A percentile compares a stretch with the other conserved stretches of the same genome.
Evolutionary conservation across 2,329 filamentous ascomycete genomes (phyloP).

Genomic region (Talaromyces islandicus): DNA sequence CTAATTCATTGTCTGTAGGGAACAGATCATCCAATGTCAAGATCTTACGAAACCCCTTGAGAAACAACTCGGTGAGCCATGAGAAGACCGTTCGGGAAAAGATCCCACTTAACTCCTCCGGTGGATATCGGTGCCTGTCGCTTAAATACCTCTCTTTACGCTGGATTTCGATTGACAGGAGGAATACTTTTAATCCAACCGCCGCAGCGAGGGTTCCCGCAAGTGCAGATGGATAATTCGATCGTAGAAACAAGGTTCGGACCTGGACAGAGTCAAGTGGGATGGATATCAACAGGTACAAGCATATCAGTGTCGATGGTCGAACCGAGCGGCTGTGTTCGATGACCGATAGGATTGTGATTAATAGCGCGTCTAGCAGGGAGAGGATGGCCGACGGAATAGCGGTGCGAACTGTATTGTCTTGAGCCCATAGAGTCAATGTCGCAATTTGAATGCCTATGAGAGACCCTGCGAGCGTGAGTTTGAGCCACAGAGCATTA

Average conservation of each 20-base stretch:
- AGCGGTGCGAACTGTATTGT: constrained; percentile 15
- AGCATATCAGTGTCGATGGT: constrained; percentile 22
- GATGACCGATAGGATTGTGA: constrained; percentile 20
- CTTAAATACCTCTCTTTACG: constrained; percentile 16
- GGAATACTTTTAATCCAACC: not conserved
- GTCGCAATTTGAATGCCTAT: not conserved
- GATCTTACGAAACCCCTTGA: constrained; percentile 37
- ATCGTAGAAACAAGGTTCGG: constrained; percentile 32
- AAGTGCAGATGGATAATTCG: constrained; percentile 28
- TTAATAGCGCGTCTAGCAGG: not conserved
- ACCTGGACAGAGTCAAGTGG: constrained; percentile 35
- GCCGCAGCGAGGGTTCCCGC: constrained; percentile 26
- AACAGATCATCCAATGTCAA: constrained; percentile 37
- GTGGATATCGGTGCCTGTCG: constrained; percentile 18
- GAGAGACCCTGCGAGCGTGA: not conserved
- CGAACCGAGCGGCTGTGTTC: constrained; percentile 20
- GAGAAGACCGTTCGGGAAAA: constrained; percentile 40
- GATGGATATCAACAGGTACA: constrained; percentile 37
- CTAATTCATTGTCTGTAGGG: constrained; percentile 38
- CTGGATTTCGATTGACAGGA: constrained; percentile 15
- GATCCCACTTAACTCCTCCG: constrained; percentile 43
- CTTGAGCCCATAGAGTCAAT: not conserved
- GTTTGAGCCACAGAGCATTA: constrained; percentile 3
- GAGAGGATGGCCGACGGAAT: not conserved
- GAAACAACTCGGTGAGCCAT: constrained; percentile 45